Base-by-base conservation (phyloP, 306 rosid species). In the Cyamopsis tetragonoloba region DNA sequence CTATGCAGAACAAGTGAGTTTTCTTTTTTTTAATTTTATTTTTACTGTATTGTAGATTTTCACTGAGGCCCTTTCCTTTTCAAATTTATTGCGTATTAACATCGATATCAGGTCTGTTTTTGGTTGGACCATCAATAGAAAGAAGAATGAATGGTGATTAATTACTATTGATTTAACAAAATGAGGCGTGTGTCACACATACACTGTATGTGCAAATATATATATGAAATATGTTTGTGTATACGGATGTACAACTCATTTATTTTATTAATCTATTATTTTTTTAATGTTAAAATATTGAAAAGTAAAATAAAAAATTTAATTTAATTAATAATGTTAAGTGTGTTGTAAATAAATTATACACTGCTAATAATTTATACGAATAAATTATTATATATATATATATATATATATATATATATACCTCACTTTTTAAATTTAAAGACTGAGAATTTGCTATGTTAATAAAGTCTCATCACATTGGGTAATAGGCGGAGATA, bases 61-160 rank as follows among this genome's bases (percentile, higher is more conserved):
- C 30, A 62, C 35, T n/a, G 2, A 31, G 34, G 77, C 62, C 34
- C 77, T 72, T 44, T 77, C 81, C 18, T 77, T 77, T 63, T 77
- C 81, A 70, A 44, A 77, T 71, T 77, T 77, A 77, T 70, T 77
- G 77, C 67, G 37, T 77, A 70, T 60, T 38, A 68, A 69, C 41
- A 43, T n/a, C n/a, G n/a, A n/a, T n/a, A n/a, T 42, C 76, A 69
- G 66, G 54, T 32, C 76, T 27, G 62, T 7, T 70, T 47, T 71
- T 55, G 30, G 66, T 39, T 63, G 81, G 77, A 44, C 68, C 81
- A 43, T 77, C 18, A 19, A 7, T 50, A 49, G 9, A 50, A 26
- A 43, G n/a, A 63, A 53, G 47, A 15, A 39, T 44, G 19, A 58
- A 76, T 15, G 42, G 22, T n/a, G 42, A 42, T 69, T 38, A 68